These are phyloP conservation scores for Geosmithia flava DNA, from an alignment of 2,329 filamentous ascomycete genomes.

Conservation along the genomic window DNA sequence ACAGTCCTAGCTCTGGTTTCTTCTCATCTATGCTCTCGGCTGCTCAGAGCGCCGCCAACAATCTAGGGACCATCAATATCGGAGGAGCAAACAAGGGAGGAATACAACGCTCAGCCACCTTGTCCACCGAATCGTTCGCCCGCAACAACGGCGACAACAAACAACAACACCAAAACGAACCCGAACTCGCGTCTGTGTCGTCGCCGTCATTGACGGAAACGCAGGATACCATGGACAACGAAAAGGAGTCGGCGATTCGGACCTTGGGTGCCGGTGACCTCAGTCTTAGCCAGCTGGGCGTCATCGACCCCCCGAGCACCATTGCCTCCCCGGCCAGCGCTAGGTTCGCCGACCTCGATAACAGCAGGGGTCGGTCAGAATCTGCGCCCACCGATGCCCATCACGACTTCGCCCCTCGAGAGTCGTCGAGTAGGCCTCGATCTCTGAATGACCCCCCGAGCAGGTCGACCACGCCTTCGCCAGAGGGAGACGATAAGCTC, in stretches of 20 bases:
- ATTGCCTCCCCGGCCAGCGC: constrained; percentile 43
- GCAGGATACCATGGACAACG: constrained; percentile 24
- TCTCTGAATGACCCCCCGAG: constrained; percentile 36
- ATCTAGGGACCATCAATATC: constrained; percentile 51
- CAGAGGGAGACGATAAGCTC: constrained; percentile 50
- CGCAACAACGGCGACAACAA: constrained; percentile 9
- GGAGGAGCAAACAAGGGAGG: constrained; percentile 21
- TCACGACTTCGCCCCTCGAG: constrained; percentile 18
- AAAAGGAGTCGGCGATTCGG: constrained; percentile 67
- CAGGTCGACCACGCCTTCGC: constrained; percentile 53
- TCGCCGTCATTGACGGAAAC: not conserved
- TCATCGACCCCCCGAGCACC: constrained; percentile 46
- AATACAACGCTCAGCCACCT: not conserved
- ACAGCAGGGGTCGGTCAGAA: constrained; percentile 39
- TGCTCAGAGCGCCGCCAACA: constrained; percentile 80
- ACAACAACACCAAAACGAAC: constrained; percentile 5
- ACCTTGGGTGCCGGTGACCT: constrained; percentile 84
- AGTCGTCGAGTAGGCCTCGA: constrained; percentile 26
- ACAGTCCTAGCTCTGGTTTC: constrained; percentile 53
- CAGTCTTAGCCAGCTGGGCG: constrained; percentile 78
- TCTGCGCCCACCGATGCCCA: constrained; percentile 40
- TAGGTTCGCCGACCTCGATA: constrained; percentile 37
- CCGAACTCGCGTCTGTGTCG: not conserved
- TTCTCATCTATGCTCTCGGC: constrained; percentile 90
- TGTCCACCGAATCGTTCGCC: constrained; percentile 1